A percentile compares a stretch with the other conserved stretches of the same genome.
Conservation (phyloP, 352 stramenopile genomes). For the Phytophthora megakarya region DNA sequence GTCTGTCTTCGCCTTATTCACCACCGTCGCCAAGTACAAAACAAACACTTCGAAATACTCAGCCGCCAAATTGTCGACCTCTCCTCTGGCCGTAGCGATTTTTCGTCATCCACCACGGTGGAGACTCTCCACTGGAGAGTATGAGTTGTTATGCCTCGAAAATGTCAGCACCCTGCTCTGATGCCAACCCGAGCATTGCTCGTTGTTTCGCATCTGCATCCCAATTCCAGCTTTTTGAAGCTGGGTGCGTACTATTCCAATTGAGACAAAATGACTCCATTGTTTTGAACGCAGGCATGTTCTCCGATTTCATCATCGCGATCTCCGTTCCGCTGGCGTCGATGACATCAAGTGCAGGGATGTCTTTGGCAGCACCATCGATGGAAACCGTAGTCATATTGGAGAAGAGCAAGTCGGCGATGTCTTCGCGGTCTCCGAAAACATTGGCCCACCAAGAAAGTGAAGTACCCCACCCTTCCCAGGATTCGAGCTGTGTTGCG, state of each 20-base stretch:
- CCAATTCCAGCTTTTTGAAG: slow-evolving; percentile 58
- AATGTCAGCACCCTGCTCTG: slow-evolving; percentile 42
- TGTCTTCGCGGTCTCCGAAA: slow-evolving; percentile 43
- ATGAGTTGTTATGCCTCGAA: slow-evolving; percentile 65
- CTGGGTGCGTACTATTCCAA: slow-evolving; percentile 46
- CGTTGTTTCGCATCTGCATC: slow-evolving; percentile 47
- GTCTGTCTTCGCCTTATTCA: slow-evolving; percentile 46
- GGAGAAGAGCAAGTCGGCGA: slow-evolving; percentile 52
- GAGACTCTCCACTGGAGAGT: no score
- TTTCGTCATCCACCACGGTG: slow-evolving; percentile 69
- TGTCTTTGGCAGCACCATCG: slow-evolving; percentile 4
- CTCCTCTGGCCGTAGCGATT: slow-evolving; percentile 55
- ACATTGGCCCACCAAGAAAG: slow-evolving; percentile 59
- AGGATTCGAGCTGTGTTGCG: slow-evolving; percentile 12
- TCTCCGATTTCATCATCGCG: slow-evolving; percentile 20
- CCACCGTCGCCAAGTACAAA: slow-evolving; percentile 50
- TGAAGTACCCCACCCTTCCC: slow-evolving; percentile 59
- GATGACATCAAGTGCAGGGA: slow-evolving; percentile 48
- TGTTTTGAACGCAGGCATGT: slow-evolving; percentile 58
- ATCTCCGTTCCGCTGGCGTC: slow-evolving; percentile 23
- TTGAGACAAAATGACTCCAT: slow-evolving; percentile 63
- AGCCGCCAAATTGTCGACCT: slow-evolving; percentile 49
- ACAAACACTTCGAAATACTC: slow-evolving; percentile 57
- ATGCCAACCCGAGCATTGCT: slow-evolving; percentile 43
- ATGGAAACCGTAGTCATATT: slow-evolving; percentile 36